Percentiles rank a stretch among this genome's conserved stretches.
These are phyloP conservation scores for Stephania japonica DNA, from an alignment of 164 flowering plant genomes.

Conservation along the genomic window DNA sequence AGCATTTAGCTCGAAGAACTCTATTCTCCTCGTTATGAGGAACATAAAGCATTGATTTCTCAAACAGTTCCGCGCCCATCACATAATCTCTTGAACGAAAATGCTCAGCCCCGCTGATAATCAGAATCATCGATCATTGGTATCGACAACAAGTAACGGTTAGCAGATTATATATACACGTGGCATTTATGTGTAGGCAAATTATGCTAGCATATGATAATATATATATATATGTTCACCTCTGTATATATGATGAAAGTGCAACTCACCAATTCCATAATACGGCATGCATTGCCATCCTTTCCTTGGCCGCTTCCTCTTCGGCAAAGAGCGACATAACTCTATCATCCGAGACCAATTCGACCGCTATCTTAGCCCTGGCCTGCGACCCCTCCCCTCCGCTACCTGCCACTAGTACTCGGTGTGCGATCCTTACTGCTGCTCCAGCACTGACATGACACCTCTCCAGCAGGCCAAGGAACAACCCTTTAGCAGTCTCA, in stretches of 20 bases:
- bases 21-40: slow-evolving; percentile 55
- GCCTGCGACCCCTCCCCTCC: slow-evolving; percentile 34
- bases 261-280: slow-evolving; percentile 76
- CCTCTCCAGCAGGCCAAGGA: slow-evolving; percentile 67
- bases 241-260: too few relatives aligned
- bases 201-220: too few relatives aligned
- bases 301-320: slow-evolving; percentile 49
- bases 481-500: slow-evolving; percentile 68
- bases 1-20: slow-evolving; percentile 75
- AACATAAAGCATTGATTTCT: slow-evolving; percentile 85
- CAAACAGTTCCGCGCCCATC: slow-evolving; percentile 78
- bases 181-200: too few relatives aligned
- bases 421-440: slow-evolving; percentile 60
- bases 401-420: slow-evolving; percentile 36
- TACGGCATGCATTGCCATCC: slow-evolving; percentile 76
- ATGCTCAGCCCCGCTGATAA: slow-evolving; percentile 71
- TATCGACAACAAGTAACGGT: neutral
- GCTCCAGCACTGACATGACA: slow-evolving; percentile 74
- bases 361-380: slow-evolving; percentile 64
- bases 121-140: neutral
- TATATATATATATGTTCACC: too few relatives aligned
- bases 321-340: slow-evolving; percentile 63
- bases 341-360: slow-evolving; percentile 75
- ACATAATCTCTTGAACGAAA: slow-evolving; percentile 66
- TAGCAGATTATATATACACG: slow-evolving; percentile 1